Evolutionary conservation across 495 filamentous ascomycete species (phyloP).

Genomic region (Penicillium longicatenatum): DNA sequence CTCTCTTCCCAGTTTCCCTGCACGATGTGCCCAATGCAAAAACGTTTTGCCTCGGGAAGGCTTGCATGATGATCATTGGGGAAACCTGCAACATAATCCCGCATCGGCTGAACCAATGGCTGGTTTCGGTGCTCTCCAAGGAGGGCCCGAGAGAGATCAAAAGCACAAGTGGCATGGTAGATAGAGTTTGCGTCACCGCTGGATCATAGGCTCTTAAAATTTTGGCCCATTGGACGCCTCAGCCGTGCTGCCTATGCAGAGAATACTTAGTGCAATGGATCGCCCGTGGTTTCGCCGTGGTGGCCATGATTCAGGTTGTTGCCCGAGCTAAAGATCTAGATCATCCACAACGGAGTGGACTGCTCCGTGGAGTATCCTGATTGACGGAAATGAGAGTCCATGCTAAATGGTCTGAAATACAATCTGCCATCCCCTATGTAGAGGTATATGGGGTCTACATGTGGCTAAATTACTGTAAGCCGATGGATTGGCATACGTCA

Average conservation of each 20-base stretch:
- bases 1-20: not conserved
- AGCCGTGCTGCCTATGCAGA: constrained; percentile 4
- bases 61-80: not conserved
- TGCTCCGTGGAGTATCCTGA: not conserved
- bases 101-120: not conserved
- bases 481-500: not conserved
- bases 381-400: not conserved
- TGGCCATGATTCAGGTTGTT: not conserved
- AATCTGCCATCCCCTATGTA: not conserved
- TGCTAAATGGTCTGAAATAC: not conserved
- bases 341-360: constrained; percentile 4
- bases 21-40: not conserved
- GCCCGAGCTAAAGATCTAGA: constrained; percentile 1
- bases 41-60: not conserved
- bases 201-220: not conserved
- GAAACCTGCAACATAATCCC: not conserved
- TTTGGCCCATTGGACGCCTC: constrained; percentile 3
- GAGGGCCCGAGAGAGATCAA: not conserved
- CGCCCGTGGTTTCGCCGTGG: constrained; percentile 5
- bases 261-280: constrained; percentile 2
- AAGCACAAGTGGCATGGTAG: not conserved
- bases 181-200: constrained; percentile 9
- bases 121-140: not conserved
- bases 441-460: not conserved
- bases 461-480: not conserved